Percentiles rank a stretch among this genome's conserved stretches.
These are phyloP conservation scores for Forsythia viridissima DNA, from an alignment of 257 asterid species.

Conservation along the genomic window DNA sequence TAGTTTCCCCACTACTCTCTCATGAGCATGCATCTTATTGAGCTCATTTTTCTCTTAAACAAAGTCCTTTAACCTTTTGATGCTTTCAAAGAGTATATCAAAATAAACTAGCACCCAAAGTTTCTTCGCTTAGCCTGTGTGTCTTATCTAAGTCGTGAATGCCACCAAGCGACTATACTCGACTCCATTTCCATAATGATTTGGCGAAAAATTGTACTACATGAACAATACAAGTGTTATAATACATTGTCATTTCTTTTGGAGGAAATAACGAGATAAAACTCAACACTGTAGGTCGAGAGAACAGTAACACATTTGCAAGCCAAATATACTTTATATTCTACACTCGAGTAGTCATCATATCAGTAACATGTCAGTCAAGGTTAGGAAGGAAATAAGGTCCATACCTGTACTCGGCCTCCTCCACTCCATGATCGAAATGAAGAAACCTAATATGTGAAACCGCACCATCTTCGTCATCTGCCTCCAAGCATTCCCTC, in stretches of 20 bases:
- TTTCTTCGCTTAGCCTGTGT: neutral
- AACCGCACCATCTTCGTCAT: conserved; percentile 61
- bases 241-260: neutral
- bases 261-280: neutral
- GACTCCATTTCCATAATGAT: neutral
- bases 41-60: neutral
- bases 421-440: conserved; percentile 67
- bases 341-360: conserved; percentile 19
- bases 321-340: conserved; percentile 8
- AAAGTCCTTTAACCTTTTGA: neutral
- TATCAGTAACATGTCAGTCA: conserved; percentile 18
- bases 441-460: conserved; percentile 77
- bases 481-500: conserved; percentile 56
- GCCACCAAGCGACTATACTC: conserved; percentile 18
- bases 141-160: neutral
- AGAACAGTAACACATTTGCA: conserved; percentile 14
- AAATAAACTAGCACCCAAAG: neutral
- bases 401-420: conserved; percentile 78
- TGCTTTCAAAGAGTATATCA: neutral
- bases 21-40: neutral
- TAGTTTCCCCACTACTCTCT: neutral
- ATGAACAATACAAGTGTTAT: neutral
- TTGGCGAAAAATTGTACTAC: neutral
- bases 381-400: conserved; percentile 15
- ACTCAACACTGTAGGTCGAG: neutral